These are phyloP conservation scores for Rhodotorula sp. DNA, from an alignment of 1,284 basidiomycete species.

Conservation along the genomic window DNA sequence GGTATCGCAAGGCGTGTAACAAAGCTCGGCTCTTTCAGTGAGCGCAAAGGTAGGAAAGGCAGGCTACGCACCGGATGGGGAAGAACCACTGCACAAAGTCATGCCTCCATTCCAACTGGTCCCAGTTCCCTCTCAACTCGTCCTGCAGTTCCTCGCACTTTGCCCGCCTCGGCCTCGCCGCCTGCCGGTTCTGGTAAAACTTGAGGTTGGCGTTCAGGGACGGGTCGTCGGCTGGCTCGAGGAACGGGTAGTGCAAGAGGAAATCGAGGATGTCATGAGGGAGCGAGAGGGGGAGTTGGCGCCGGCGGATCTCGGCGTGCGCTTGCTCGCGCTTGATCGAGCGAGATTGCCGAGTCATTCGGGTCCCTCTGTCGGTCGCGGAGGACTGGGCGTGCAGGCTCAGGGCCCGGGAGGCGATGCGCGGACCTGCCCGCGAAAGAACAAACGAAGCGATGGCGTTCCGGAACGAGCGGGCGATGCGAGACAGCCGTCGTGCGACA, in stretches of 20 bases:
- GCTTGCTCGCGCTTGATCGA: background rate
- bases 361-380: background rate
- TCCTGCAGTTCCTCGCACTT: constrained; percentile 24
- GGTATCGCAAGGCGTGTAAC: too few relatives aligned
- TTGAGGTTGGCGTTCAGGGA: background rate
- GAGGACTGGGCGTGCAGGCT: background rate
- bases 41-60: too few relatives aligned
- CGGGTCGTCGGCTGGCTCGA: background rate
- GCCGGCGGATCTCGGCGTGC: background rate
- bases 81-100: constrained; percentile 36
- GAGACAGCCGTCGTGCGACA: too few relatives aligned
- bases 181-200: constrained; percentile 21
- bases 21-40: too few relatives aligned
- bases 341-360: background rate
- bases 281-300: constrained; percentile 11
- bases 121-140: constrained; percentile 26
- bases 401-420: background rate
- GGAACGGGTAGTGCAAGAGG: constrained; percentile 20
- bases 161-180: constrained; percentile 11
- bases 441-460: background rate
- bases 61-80: constrained; percentile 15
- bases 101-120: constrained; percentile 30
- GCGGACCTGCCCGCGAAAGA: background rate
- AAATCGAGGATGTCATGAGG: constrained; percentile 26
- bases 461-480: background rate